These are phyloP conservation scores for Aspergillus felis DNA, from an alignment of 2,329 filamentous ascomycete species.

Conservation along the genomic window DNA sequence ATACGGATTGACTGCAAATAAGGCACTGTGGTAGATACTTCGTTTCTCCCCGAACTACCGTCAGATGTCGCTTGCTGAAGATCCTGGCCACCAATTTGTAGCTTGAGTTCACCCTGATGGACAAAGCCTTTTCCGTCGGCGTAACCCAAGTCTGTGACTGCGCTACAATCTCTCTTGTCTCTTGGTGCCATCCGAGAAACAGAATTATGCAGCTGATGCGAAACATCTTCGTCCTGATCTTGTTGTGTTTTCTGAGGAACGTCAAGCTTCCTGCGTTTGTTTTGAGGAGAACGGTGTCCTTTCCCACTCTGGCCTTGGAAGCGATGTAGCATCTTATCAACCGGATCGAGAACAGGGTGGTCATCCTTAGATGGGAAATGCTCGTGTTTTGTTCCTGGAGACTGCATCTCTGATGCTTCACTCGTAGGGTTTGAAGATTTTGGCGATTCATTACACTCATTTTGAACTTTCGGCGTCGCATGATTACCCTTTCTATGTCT, in stretches of 20 bases:
- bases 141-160: background rate
- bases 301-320: background rate
- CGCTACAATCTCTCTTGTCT: background rate
- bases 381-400: background rate
- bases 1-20: background rate
- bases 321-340: background rate
- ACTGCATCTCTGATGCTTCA: background rate
- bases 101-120: background rate
- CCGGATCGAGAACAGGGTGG: background rate
- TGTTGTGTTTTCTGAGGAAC: background rate
- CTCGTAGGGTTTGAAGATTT: background rate
- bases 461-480: too few relatives aligned
- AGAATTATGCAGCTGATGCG: background rate
- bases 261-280: conserved; percentile 10
- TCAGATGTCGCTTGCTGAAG: background rate
- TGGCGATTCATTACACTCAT: background rate
- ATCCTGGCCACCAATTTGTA: background rate
- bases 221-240: background rate
- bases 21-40: background rate
- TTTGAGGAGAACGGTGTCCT: background rate
- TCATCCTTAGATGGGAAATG: background rate
- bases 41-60: background rate
- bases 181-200: background rate
- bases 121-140: background rate
- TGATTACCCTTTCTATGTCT: too few relatives aligned